phyloP scores from a whole-genome alignment of 805 yeast species.

The Nakazawaea ernobii region DNA sequence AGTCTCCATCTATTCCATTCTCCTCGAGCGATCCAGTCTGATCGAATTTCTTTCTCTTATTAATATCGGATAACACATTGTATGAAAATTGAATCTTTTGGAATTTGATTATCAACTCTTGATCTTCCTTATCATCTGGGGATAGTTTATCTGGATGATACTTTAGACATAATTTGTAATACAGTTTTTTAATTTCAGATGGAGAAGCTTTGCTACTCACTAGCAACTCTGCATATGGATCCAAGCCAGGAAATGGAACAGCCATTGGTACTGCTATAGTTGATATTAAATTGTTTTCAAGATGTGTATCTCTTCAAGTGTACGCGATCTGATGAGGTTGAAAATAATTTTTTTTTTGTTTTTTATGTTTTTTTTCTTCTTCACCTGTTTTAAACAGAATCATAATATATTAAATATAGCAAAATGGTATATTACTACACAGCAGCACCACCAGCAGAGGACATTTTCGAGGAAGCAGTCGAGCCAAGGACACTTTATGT shows the following conservation, averaged over 20 bases:
- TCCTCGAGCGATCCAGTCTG: constrained; percentile 60
- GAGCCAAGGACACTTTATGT: constrained; percentile 42
- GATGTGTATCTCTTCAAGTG: not conserved
- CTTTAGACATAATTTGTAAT: constrained; percentile 54
- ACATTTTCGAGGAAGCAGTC: constrained; percentile 16
- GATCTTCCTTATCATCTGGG: constrained; percentile 24
- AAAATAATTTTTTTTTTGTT: not conserved
- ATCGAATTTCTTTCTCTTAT: constrained; percentile 55
- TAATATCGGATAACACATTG: constrained; percentile 55
- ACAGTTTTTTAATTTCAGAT: constrained; percentile 58
- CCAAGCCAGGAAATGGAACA: constrained; percentile 46
- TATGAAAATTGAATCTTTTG: constrained; percentile 74
- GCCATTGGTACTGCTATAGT: constrained; percentile 15
- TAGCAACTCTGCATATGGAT: constrained; percentile 55
- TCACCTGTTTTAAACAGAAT: not conserved
- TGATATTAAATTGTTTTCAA: not conserved
- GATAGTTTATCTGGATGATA: constrained; percentile 69
- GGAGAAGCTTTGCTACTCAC: constrained; percentile 36
- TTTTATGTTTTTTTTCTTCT: not conserved
- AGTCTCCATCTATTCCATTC: constrained; percentile 29
- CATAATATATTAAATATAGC: not conserved
- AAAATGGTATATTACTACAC: constrained; percentile 41
- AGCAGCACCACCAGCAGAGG: constrained; percentile 28
- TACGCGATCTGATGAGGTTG: not conserved
- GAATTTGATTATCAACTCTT: constrained; percentile 34